A percentile compares a stretch with the other conserved stretches of the same genome.
Conservation (phyloP, 2,329 filamentous ascomycete genomes). For the Diaporthe amygdali region DNA sequence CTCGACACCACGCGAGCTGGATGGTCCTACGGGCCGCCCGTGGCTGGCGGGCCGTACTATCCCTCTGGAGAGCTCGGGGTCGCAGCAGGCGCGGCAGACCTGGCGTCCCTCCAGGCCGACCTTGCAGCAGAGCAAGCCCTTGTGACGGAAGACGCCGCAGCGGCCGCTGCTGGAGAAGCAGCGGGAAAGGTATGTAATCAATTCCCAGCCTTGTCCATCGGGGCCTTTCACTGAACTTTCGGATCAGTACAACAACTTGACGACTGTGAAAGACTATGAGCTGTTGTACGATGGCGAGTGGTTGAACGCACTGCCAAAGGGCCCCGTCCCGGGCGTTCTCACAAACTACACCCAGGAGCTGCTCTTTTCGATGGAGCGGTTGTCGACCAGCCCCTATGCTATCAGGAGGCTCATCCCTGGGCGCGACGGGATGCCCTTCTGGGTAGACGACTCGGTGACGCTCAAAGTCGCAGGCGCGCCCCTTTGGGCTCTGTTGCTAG, state of each 20-base stretch:
- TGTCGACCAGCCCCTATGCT: slow-evolving; percentile 47
- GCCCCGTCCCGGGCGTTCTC: slow-evolving; percentile 41
- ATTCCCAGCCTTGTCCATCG: background rate
- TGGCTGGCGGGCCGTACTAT: slow-evolving; percentile 27
- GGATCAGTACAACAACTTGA: slow-evolving; percentile 34
- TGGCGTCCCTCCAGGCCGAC: slow-evolving; percentile 17
- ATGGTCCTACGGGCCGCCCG: slow-evolving; percentile 20
- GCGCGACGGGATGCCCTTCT: slow-evolving; percentile 42
- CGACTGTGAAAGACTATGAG: slow-evolving; percentile 42
- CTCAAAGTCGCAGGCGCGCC: slow-evolving; percentile 37
- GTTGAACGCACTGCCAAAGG: slow-evolving; percentile 40
- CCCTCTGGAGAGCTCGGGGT: slow-evolving; percentile 23
- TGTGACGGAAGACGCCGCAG: background rate
- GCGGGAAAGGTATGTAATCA: slow-evolving; percentile 13
- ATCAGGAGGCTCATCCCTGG: slow-evolving; percentile 39
- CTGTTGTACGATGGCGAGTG: slow-evolving; percentile 48
- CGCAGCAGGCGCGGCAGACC: slow-evolving; percentile 21
- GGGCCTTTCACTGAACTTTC: background rate
- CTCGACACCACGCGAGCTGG: slow-evolving; percentile 9
- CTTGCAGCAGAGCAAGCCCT: slow-evolving; percentile 5
- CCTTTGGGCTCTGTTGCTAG: slow-evolving; percentile 36
- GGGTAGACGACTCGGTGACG: slow-evolving; percentile 36
- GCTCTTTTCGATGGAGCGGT: slow-evolving; percentile 52
- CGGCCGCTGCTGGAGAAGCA: background rate
- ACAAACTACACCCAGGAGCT: slow-evolving; percentile 52